Percentiles rank a stretch among this genome's conserved stretches.
Conservation (phyloP, 192 early-diverging fungal genomes). For the Gorgonomyces haynaldii region DNA sequence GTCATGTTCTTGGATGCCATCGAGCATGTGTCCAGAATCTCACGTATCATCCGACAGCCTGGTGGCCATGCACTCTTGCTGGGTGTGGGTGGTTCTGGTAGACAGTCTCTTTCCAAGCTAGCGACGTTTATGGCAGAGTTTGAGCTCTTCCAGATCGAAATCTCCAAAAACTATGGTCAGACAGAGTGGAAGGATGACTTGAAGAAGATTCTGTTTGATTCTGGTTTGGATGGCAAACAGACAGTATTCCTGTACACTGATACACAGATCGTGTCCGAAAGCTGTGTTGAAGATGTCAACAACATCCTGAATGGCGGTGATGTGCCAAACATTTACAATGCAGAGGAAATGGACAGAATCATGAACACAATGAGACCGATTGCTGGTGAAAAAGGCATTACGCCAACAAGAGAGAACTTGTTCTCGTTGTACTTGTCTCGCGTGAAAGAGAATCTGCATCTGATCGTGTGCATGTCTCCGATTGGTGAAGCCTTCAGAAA, state of each 20-base stretch:
- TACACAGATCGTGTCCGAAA: conserved; percentile 47
- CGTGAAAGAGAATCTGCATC: conserved; percentile 36
- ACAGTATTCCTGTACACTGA: conserved; percentile 51
- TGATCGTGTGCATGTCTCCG: conserved; percentile 56
- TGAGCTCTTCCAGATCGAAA: conserved; percentile 54
- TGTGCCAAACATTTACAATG: conserved; percentile 52
- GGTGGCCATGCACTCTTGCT: conserved; percentile 43
- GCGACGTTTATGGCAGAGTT: conserved; percentile 55
- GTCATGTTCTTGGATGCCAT: conserved; percentile 56
- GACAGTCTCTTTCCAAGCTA: conserved; percentile 40
- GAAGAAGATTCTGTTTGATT: conserved; percentile 42
- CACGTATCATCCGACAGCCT: conserved; percentile 45
- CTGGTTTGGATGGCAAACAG: conserved; percentile 45
- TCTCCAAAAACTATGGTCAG: conserved; percentile 48
- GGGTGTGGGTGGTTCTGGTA: conserved; percentile 51
- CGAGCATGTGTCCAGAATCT: conserved; percentile 48
- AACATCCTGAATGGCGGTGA: conserved; percentile 54
- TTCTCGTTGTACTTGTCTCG: conserved; percentile 44
- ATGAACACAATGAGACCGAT: conserved; percentile 43
- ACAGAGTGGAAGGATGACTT: conserved; percentile 52
- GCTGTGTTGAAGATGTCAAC: conserved; percentile 50
- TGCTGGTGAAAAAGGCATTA: conserved; percentile 31
- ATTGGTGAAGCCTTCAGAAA: conserved; percentile 54
- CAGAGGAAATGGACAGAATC: conserved; percentile 45
- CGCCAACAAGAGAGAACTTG: conserved; percentile 40